A percentile compares a stretch with the other conserved stretches of the same genome.
Conservation (phyloP, 2,329 filamentous ascomycete genomes). For the Plectosphaerella sp. region DNA sequence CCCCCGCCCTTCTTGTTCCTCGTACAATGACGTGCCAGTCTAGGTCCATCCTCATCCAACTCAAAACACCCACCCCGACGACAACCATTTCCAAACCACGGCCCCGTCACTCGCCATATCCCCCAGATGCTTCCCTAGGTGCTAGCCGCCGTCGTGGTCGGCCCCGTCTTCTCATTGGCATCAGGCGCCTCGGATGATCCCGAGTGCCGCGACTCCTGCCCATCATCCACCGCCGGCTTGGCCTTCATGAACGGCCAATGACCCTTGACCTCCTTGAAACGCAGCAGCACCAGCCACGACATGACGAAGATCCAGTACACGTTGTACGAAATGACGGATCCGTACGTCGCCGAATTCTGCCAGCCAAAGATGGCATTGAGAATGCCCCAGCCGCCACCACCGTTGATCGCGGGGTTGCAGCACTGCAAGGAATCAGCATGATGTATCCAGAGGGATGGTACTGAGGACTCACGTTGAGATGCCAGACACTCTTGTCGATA, state of each 20-base stretch:
- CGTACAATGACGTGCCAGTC: no score
- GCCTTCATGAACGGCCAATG: conserved; percentile 40
- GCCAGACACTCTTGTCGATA: conserved; percentile 72
- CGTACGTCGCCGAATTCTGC: conserved; percentile 14
- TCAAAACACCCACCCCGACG: no score
- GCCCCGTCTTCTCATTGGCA: no score
- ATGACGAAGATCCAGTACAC: conserved; percentile 13
- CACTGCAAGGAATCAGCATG: conserved; percentile 40
- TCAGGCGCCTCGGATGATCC: no score
- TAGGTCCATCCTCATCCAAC: no score
- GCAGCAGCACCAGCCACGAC: conserved; percentile 10
- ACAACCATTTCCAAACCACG: no score
- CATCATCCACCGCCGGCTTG: conserved; percentile 6
- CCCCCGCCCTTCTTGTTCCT: no score
- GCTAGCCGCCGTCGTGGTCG: no score
- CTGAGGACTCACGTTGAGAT: conserved; percentile 61
- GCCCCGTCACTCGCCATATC: no score
- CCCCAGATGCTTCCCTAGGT: no score
- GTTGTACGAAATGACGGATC: conserved; percentile 14
- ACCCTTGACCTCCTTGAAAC: conserved; percentile 29
- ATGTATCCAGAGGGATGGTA: not conserved
- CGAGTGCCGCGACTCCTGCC: no score
- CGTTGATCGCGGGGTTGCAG: conserved; percentile 60
- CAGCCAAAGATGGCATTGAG: conserved; percentile 71
- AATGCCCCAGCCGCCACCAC: conserved; percentile 66